These are phyloP conservation scores for Chlorella vulgaris DNA, from an alignment of 139 green algal genomes.

Conservation along the genomic window DNA sequence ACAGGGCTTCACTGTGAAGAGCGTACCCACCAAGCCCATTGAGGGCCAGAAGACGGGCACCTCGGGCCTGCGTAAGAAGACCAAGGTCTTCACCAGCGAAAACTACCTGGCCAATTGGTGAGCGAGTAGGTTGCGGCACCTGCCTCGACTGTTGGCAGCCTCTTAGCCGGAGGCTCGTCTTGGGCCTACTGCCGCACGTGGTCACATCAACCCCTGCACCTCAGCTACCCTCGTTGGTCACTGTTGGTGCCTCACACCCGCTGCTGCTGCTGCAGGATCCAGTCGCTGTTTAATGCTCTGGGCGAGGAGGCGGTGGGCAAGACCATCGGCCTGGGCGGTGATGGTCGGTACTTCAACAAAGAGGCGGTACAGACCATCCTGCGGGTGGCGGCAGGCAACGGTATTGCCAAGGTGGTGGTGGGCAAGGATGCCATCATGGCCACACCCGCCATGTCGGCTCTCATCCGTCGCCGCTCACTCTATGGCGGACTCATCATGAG, in stretches of 20 bases:
- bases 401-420: conserved; percentile 85
- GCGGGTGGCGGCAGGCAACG: conserved; percentile 92
- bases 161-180: background rate
- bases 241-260: too few species aligned
- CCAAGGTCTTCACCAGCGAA: conserved; percentile 88
- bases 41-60: conserved; percentile 99
- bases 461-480: conserved; percentile 89
- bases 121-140: background rate
- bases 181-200: background rate
- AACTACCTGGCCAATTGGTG: conserved; percentile 99
- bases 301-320: conserved; percentile 88
- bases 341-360: conserved; percentile 99
- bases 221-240: too few species aligned
- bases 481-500: conserved; percentile 99
- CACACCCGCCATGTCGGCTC: conserved; percentile 95
- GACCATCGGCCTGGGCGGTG: conserved; percentile 92
- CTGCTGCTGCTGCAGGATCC: conserved; percentile 64
- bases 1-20: conserved; percentile 66
- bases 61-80: conserved; percentile 97
- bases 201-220: too few species aligned
- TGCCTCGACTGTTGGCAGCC: too few species aligned
- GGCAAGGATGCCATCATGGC: conserved; percentile 95
- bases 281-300: conserved; percentile 92
- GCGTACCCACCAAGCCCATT: conserved; percentile 92
- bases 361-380: conserved; percentile 95